A percentile compares a stretch with the other conserved stretches of the same genome.
phyloP scores from a whole-genome alignment of 139 green algal species.

The Volvox reticuliferus region DNA sequence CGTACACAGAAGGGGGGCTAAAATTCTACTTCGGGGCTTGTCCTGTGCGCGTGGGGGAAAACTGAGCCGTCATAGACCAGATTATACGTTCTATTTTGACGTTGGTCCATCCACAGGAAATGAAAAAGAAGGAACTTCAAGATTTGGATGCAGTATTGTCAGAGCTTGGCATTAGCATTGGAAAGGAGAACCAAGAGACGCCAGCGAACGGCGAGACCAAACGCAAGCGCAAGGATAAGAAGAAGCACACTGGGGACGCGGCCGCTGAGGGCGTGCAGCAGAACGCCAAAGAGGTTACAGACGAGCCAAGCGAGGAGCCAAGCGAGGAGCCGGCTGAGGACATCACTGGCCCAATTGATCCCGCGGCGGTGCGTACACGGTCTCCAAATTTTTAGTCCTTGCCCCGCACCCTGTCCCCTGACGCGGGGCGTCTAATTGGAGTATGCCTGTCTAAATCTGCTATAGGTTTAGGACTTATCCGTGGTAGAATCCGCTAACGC shows the following conservation, averaged over 20 bases:
- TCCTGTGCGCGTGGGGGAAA: no score
- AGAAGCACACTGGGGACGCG: constrained; percentile 41
- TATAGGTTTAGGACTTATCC: no score
- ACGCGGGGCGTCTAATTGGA: no score
- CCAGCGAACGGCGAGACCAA: constrained; percentile 39
- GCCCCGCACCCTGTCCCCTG: no score
- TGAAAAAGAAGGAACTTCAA: constrained; percentile 83
- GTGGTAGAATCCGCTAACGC: no score
- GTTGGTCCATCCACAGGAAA: constrained; percentile 53
- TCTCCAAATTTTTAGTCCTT: no score
- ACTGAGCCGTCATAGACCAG: no score
- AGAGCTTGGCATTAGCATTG: constrained; percentile 67
- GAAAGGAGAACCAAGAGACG: constrained; percentile 33
- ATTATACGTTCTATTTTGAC: no score
- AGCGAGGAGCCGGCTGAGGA: constrained; percentile 42
- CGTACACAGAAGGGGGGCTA: no score
- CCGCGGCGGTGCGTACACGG: constrained; percentile 56
- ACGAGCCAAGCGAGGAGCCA: constrained; percentile 37
- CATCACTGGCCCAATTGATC: constrained; percentile 52
- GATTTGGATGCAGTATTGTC: constrained; percentile 73
- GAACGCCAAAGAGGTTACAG: constrained; percentile 28
- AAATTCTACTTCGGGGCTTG: no score
- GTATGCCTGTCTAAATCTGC: no score
- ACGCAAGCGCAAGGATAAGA: constrained; percentile 71
- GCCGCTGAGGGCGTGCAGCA: not conserved